Conservation (phyloP, 2,329 filamentous ascomycete species). For the Colletotrichum euphorbiae region DNA sequence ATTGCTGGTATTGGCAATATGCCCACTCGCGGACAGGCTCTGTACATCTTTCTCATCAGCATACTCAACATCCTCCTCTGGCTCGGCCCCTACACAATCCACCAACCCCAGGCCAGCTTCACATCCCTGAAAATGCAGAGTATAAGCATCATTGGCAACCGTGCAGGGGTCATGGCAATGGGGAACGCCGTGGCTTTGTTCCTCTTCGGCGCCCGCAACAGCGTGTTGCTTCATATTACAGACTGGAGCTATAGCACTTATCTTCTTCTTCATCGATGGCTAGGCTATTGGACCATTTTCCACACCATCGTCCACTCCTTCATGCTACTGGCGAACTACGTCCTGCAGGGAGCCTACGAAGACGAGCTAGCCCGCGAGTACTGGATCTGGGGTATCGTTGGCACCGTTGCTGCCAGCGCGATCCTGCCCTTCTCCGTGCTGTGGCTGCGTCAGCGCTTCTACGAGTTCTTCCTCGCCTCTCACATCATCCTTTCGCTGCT, state of each 20-base stretch:
- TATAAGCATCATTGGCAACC: constrained; percentile 46
- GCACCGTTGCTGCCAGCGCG: constrained; percentile 30
- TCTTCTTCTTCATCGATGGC: constrained; percentile 34
- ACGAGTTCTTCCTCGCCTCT: constrained; percentile 43
- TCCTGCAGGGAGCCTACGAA: constrained; percentile 1
- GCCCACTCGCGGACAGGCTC: constrained; percentile 51
- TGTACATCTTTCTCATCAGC: constrained; percentile 49
- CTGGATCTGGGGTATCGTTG: constrained; percentile 43
- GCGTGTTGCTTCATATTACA: constrained; percentile 10
- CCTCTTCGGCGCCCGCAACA: constrained; percentile 30
- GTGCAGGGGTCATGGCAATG: constrained; percentile 28
- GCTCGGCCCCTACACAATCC: constrained; percentile 46
- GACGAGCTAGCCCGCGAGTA: constrained; percentile 37
- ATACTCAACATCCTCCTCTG: constrained; percentile 50
- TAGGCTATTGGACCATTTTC: constrained; percentile 27
- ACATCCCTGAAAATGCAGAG: constrained; percentile 43
- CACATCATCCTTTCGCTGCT: constrained; percentile 41
- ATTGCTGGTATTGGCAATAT: constrained; percentile 45
- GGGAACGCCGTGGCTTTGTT: constrained; percentile 30
- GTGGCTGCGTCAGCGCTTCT: constrained; percentile 41
- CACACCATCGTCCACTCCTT: constrained; percentile 27
- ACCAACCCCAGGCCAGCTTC: constrained; percentile 46
- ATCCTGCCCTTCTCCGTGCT: constrained; percentile 40
- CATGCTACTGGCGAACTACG: constrained; percentile 31
- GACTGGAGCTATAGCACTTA: constrained; percentile 33